Percentiles rank a stretch among this genome's conserved stretches.
phyloP scores from a whole-genome alignment of 164 flowering plant species.

The Vitis rotundifolia region DNA sequence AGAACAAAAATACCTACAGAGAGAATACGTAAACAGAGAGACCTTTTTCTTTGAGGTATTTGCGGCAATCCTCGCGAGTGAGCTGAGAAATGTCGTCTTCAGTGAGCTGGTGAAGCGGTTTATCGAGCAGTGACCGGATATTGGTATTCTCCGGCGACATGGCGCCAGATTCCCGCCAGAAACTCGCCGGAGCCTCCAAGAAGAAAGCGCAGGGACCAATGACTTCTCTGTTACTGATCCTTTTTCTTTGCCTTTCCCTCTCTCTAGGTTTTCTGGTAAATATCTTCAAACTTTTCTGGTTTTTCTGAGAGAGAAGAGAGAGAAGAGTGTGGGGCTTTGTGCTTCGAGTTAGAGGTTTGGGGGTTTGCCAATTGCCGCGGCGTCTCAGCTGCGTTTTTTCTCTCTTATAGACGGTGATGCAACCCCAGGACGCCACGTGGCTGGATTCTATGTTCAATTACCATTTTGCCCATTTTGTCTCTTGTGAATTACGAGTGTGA shows the following conservation, averaged over 20 bases:
- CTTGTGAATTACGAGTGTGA: neutral
- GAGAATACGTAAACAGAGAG: neutral
- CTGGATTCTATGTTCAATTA: neutral
- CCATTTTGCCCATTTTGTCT: neutral
- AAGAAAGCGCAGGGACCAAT: too few species aligned
- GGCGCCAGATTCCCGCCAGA: constrained; percentile 24
- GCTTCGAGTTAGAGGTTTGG: neutral
- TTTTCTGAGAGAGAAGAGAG: neutral
- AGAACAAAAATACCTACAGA: neutral
- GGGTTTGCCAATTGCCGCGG: neutral
- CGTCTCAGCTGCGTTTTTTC: neutral
- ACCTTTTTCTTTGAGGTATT: constrained; percentile 92
- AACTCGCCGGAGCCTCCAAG: constrained; percentile 3
- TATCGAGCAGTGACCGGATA: constrained; percentile 65
- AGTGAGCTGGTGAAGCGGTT: constrained; percentile 76
- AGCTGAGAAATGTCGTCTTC: constrained; percentile 96
- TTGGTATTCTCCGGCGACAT: constrained; percentile 39
- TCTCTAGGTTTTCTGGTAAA: too few species aligned
- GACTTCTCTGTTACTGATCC: too few species aligned
- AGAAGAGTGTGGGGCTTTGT: constrained; percentile 2
- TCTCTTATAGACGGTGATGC: neutral
- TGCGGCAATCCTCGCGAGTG: constrained; percentile 96
- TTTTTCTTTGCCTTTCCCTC: too few species aligned
- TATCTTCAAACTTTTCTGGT: neutral
- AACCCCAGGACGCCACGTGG: constrained; percentile 16